Percentiles rank a stretch among this genome's conserved stretches.
Evolutionary conservation across 1,139 yeast species (phyloP).

Genomic region (Zygotorulaspora mrakii): DNA sequence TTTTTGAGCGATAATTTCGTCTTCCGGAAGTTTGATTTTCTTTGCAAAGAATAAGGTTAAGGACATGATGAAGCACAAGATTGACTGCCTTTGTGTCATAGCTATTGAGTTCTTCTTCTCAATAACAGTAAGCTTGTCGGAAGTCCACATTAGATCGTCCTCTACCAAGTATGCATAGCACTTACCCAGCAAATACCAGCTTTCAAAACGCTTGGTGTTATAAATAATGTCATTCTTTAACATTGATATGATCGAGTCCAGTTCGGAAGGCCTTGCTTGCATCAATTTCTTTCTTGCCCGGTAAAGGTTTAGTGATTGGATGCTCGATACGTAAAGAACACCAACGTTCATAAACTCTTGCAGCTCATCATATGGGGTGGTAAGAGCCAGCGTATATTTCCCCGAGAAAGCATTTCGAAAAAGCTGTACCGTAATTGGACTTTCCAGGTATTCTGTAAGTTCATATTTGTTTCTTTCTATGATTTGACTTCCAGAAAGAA

Average conservation of each 20-base stretch:
- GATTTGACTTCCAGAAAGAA: slow-evolving; percentile 41
- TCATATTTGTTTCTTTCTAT: slow-evolving; percentile 41
- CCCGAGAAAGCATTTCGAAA: slow-evolving; percentile 62
- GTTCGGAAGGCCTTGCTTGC: slow-evolving; percentile 77
- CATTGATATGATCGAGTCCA: slow-evolving; percentile 67
- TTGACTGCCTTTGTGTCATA: slow-evolving; percentile 60
- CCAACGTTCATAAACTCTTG: slow-evolving; percentile 50
- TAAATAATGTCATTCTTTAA: slow-evolving; percentile 64
- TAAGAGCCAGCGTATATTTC: slow-evolving; percentile 41
- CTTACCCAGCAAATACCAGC: slow-evolving; percentile 83
- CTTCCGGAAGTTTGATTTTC: slow-evolving; percentile 11
- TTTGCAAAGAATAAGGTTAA: slow-evolving; percentile 32
- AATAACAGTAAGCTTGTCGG: slow-evolving; percentile 68
- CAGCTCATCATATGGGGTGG: slow-evolving; percentile 37
- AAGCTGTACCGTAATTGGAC: slow-evolving; percentile 49
- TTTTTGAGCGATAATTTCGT: slow-evolving; percentile 32
- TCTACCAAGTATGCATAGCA: slow-evolving; percentile 78
- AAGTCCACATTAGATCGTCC: slow-evolving; percentile 86
- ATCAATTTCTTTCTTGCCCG: slow-evolving; percentile 65
- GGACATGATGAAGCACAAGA: slow-evolving; percentile 76
- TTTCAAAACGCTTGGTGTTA: slow-evolving; percentile 67
- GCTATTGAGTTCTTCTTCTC: slow-evolving; percentile 66
- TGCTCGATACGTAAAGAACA: slow-evolving; percentile 68
- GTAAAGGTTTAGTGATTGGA: slow-evolving; percentile 61
- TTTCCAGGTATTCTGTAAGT: slow-evolving; percentile 51